Percentiles rank a stretch among this genome's conserved stretches.
phyloP scores from a whole-genome alignment of 2,329 filamentous ascomycete genomes.

The Aspergillus bombycis region DNA sequence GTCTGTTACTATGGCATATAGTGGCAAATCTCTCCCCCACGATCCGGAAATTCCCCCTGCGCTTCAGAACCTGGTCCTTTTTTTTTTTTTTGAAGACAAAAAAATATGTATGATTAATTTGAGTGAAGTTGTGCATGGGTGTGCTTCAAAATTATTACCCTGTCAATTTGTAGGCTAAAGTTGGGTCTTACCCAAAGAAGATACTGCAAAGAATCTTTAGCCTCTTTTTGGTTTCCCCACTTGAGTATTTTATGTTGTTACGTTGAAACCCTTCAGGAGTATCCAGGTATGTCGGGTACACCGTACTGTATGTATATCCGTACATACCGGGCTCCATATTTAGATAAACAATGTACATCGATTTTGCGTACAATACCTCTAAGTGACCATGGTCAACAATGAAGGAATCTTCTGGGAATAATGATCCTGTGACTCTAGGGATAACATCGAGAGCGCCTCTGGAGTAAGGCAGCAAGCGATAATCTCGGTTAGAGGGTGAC shows the following conservation, averaged over 20 bases:
- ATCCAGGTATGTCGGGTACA: neutral
- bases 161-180: constrained; percentile 18
- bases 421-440: neutral
- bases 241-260: neutral
- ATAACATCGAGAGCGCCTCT: neutral
- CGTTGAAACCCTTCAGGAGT: neutral
- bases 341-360: neutral
- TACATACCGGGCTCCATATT: neutral
- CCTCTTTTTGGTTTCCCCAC: neutral
- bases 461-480: neutral
- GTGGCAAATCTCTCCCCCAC: constrained; percentile 31
- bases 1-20: constrained; percentile 19
- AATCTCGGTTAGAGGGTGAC: neutral
- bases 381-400: neutral
- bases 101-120: neutral
- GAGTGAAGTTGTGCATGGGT: constrained; percentile 2
- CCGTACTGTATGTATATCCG: neutral
- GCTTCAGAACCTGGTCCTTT: constrained; percentile 11
- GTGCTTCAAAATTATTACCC: constrained; percentile 15
- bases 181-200: constrained; percentile 22
- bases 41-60: constrained; percentile 28
- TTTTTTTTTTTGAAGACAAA: constrained; percentile 11
- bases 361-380: neutral
- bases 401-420: neutral
- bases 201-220: constrained; percentile 17